A percentile compares a stretch with the other conserved stretches of the same genome.
Evolutionary conservation across 164 flowering plant genomes (phyloP).

Genomic region (Magnolia changhungtana): DNA sequence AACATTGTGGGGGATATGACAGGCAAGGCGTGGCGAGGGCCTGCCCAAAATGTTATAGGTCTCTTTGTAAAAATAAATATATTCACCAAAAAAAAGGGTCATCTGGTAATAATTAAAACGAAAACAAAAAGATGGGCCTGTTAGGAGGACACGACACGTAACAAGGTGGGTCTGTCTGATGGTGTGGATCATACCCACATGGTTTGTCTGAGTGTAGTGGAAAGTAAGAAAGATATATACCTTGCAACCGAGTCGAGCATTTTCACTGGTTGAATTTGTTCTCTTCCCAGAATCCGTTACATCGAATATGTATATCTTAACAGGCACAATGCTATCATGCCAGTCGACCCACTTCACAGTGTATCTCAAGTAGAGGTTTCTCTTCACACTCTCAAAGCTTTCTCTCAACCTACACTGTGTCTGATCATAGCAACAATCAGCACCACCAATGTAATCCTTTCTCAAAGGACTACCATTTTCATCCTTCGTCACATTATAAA

Average conservation of each 20-base stretch:
- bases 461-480: conserved; percentile 38
- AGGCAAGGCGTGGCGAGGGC: too few species aligned
- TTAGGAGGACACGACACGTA: conserved; percentile 17
- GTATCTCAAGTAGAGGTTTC: conserved; percentile 66
- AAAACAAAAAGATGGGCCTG: neutral
- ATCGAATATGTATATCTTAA: conserved; percentile 72
- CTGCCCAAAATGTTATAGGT: too few species aligned
- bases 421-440: conserved; percentile 68
- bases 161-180: conserved; percentile 36
- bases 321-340: conserved; percentile 63
- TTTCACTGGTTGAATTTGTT: conserved; percentile 18
- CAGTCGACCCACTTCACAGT: conserved; percentile 82
- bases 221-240: conserved; percentile 21
- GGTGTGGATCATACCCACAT: neutral
- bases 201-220: neutral
- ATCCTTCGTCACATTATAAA: conserved; percentile 69
- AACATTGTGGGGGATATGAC: too few species aligned
- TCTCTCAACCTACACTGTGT: conserved; percentile 54
- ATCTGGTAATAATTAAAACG: too few species aligned
- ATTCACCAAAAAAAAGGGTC: too few species aligned
- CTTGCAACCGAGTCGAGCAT: conserved; percentile 41
- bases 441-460: conserved; percentile 64
- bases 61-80: too few species aligned
- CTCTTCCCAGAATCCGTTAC: conserved; percentile 64
- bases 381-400: conserved; percentile 35